Conservation (phyloP, 1,139 yeast species). For the Pneumocystis sp. region DNA sequence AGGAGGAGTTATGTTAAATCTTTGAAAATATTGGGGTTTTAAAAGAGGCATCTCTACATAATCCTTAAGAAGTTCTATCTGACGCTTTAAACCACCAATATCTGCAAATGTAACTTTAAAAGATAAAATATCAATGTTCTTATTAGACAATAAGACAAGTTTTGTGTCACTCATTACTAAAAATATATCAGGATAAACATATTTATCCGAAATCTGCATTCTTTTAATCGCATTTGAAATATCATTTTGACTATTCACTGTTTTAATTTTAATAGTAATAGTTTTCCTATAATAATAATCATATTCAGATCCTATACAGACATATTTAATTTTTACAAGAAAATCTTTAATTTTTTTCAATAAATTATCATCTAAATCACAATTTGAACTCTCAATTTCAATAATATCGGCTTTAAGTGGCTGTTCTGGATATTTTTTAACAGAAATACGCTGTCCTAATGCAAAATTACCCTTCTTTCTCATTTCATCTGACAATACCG, state of each 20-base stretch:
- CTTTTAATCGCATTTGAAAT: neutral
- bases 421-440: neutral
- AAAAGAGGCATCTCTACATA: constrained; percentile 70
- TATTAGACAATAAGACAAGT: neutral
- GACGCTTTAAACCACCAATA: constrained; percentile 66
- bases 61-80: constrained; percentile 45
- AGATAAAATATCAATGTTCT: neutral
- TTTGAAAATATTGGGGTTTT: constrained; percentile 58
- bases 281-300: neutral
- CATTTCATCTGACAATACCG: neutral
- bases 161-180: neutral
- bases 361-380: neutral
- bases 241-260: neutral
- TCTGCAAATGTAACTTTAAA: constrained; percentile 27
- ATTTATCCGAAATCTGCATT: neutral
- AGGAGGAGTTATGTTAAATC: constrained; percentile 84
- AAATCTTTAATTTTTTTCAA: neutral
- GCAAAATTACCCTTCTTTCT: neutral
- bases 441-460: neutral
- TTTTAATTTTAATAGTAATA: neutral
- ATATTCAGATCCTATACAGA: neutral
- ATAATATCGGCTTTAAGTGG: neutral
- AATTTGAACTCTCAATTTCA: neutral
- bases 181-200: neutral
- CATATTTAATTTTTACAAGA: neutral